Percentiles rank a stretch among this genome's conserved stretches.
phyloP scores from a whole-genome alignment of 2,329 filamentous ascomycete genomes.

The Arthrobotrys pseudoclavata region DNA sequence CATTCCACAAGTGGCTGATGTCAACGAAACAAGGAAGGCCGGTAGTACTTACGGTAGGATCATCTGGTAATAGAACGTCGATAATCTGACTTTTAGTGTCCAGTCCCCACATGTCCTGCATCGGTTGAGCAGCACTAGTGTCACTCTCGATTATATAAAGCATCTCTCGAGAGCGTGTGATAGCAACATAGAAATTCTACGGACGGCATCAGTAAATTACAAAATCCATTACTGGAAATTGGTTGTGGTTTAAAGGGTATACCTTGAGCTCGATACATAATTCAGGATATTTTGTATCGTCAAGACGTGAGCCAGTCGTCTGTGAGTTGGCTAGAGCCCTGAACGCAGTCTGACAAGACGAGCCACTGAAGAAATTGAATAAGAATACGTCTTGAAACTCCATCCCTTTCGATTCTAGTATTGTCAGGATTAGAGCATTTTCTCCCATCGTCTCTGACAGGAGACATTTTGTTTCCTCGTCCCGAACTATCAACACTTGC shows the following conservation, averaged over 20 bases:
- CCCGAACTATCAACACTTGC: conserved; percentile 65
- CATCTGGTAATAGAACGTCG: conserved; percentile 1
- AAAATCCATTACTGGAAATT: too few relatives aligned
- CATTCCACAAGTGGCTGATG: neutral
- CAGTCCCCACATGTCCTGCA: conserved; percentile 31
- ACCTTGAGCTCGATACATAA: conserved; percentile 37
- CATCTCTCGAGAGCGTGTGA: conserved; percentile 30
- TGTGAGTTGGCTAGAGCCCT: conserved; percentile 34
- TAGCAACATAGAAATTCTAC: conserved; percentile 47
- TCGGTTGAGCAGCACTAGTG: neutral
- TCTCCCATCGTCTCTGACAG: conserved; percentile 63
- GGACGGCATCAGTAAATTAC: too few relatives aligned
- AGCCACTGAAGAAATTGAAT: conserved; percentile 63
- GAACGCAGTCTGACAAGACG: conserved; percentile 22
- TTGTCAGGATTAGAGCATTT: conserved; percentile 64
- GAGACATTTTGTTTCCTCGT: conserved; percentile 63
- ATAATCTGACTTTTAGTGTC: neutral
- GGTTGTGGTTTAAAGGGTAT: too few relatives aligned
- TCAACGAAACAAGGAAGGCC: too few relatives aligned
- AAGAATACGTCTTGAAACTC: conserved; percentile 66
- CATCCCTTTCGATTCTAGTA: conserved; percentile 66
- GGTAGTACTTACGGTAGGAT: conserved; percentile 26
- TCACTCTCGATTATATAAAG: conserved; percentile 32
- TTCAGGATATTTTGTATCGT: conserved; percentile 32
- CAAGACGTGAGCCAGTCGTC: neutral